Evolutionary conservation across 148 eudicot species (phyloP), one percentile per base, ranked within the genome.

Genomic region (Spergularia marina): DNA sequence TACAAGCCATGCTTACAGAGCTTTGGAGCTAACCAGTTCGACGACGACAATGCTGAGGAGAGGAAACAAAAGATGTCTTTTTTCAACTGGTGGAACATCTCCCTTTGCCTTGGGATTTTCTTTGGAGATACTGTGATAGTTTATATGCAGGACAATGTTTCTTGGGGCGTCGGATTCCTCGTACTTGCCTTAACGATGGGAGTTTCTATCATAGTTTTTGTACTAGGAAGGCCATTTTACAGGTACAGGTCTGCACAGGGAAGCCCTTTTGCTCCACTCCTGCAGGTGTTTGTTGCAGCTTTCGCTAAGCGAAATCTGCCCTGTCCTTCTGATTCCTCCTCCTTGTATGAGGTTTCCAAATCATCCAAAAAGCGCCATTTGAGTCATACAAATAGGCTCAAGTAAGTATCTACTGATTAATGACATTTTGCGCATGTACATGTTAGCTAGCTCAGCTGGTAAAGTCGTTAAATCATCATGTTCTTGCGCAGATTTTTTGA

Each of bases 11-110:
- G 85, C 12, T 47, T 87, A 1, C 85, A 85, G 77, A 82, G 89
- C 79, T 86, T 90, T 17, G 95, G 95, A 30, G 95, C 91, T 0
- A 89, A 90, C 76, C 95, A 88, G 20, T 90, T 88, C 49, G 91
- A 88, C 20, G 89, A 90, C 13, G 72, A 83, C 63, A 61, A 88
- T 70, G 39, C 64, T 0, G 47, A 14, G 34, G 95, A 90, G 41
- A 84, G 86, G 67, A 78, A 65, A 12, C 81, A 78, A n/a, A 83
- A 80, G 78, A 73, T 83, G 83, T 80, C 85, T 2, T 83, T 53
- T 21, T 83, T 83, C 83, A 86, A 83, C n/a, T 83, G 84, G 86
- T 83, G 89, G 86, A 86, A 71, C 68, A 56, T 77, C 71, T 69
- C 72, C 39, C 75, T 85, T 23, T 83, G 83, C 25, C 62, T 75